Base-by-base conservation (phyloP, 176 grass and related monocot species). In the Guadua angustifolia region DNA sequence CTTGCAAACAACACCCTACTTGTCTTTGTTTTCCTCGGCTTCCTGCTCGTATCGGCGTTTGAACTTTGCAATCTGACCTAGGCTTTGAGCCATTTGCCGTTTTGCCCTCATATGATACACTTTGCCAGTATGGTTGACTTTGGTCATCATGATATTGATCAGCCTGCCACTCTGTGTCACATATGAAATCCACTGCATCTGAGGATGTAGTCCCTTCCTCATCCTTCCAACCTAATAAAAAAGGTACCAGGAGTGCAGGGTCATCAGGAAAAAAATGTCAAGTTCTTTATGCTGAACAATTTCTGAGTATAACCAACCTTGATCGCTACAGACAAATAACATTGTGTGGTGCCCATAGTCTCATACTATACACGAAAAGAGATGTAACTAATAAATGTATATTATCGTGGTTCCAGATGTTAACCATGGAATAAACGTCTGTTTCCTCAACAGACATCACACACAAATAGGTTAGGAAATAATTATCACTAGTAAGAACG, bases 131-230 rank as follows among this genome's bases (percentile, higher is more conserved):
- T 85, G 72, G 65, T 82, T 71, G 6, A 91, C 69, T 78, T 82
- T 91, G 56, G 90, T 91, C 90, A 91, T 92, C 84, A 84, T 84
- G 2, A 92, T 58, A 79, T 87, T 78, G 43, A 92, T 89, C 77
- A 92, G 68, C 73, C 91, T 60, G 33, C 91, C 91, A 46, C 84
- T 89, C 50, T 89, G 87, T 5, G 87, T 92, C 79, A 92, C 91
- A 40, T 92, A 87, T 3, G 87, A 92, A 76, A 89, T 89, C 87
- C 87, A 92, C 36, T 92, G 91, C 91, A 84, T 58, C 77, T 92
- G 87, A 18, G 91, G 91, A 66, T 92, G 91, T 10, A 92, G 35
- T n/a, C 91, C 91, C 82, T 92, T 92, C 87, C 33, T 92, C 91
- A 92, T 92, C 44, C 46, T 81, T 88, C 46, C 64, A 7, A 70